Evolutionary conservation across 768 basidiomycete species (phyloP), one percentile per base, ranked within the genome.

Genomic region (Suillus cothurnatus): DNA sequence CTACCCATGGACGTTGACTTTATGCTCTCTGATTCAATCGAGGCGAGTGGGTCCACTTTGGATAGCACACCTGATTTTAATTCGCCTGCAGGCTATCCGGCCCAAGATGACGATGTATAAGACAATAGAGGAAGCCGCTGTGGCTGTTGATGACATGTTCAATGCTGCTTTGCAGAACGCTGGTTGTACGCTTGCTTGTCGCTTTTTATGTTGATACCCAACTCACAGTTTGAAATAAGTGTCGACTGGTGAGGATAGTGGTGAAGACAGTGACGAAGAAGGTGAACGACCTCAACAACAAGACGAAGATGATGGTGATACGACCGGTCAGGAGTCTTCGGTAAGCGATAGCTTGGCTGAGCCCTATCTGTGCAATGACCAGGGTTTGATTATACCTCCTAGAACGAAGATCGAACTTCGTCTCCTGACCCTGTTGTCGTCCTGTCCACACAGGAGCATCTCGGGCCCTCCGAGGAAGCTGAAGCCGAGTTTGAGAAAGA

Each of bases 1-100:
- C 76, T 96, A n/a, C 91, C 97, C 0, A 96, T 98, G 95, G 97
- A 99, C 67, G 91, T 97, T 14, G 96, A 97, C 61, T 99, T 99
- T 78, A 97, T 98, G 94, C 76, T 97, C 8, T 88, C 88, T 0
- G 97, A 99, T 76, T 97, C 97, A 1, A 77, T 99, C 11, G 96
- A 99, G 80, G 94, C 94, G 68, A 69, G 79, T 65, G 56, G 3
- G 4, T 49, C 57, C 26, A 47, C 50, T 57, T 4, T 34, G 19
- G 9, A 43, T 59, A 38, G 38, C 53, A 47, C 58, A 43, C 55
- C 59, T 66, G 61, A 68, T 41, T 62, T 45, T 36, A 41, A 17
- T 59, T 28, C 6, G 28, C 36, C 50, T 66, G 6, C 65, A 95
- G 93, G 90, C 92, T 58, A 82, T 99, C n/a, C 85, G 96, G 64